These are phyloP conservation scores for Aspergillus sp. DNA, from an alignment of 2,329 filamentous ascomycete species.

Conservation along the genomic window DNA sequence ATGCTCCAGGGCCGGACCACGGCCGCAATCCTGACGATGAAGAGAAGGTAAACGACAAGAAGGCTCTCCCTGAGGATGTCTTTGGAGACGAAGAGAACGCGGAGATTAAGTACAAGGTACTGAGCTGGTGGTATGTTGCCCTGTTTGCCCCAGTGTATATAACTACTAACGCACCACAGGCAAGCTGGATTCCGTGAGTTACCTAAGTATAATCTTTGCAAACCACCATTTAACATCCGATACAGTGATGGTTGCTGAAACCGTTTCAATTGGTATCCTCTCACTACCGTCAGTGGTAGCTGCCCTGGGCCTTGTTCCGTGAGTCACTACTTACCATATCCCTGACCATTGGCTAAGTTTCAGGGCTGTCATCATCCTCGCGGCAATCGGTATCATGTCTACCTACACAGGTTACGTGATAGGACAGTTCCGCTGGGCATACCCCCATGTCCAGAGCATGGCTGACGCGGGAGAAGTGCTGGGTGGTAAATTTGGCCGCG, in stretches of 20 bases:
- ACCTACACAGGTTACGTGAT: slow-evolving; percentile 62
- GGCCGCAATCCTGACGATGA: background rate
- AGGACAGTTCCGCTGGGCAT: slow-evolving; percentile 58
- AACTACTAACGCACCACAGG: slow-evolving; percentile 36
- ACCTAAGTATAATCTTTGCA: no score
- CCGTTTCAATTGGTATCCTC: slow-evolving; percentile 59
- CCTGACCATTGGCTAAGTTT: background rate
- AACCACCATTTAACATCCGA: no score
- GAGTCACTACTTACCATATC: slow-evolving; percentile 15
- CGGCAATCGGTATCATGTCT: slow-evolving; percentile 55
- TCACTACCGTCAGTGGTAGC: slow-evolving; percentile 56
- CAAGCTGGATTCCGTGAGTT: slow-evolving; percentile 40
- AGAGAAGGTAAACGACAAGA: slow-evolving; percentile 20
- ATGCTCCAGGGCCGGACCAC: background rate
- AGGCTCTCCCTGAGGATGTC: slow-evolving; percentile 28
- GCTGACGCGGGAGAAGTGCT: slow-evolving; percentile 67
- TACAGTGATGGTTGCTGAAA: slow-evolving; percentile 57
- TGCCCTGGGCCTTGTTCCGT: slow-evolving; percentile 53
- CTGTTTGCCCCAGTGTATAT: background rate
- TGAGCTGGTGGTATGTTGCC: slow-evolving; percentile 45
- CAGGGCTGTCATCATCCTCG: slow-evolving; percentile 53
- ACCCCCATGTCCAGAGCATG: slow-evolving; percentile 64
- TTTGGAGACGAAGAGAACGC: slow-evolving; percentile 41
- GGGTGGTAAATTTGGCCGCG: slow-evolving; percentile 59
- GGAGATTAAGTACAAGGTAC: slow-evolving; percentile 52